Percentiles rank a stretch among this genome's conserved stretches.
Conservation (phyloP, 2,329 filamentous ascomycete genomes). For the Neonectria coccinea region DNA sequence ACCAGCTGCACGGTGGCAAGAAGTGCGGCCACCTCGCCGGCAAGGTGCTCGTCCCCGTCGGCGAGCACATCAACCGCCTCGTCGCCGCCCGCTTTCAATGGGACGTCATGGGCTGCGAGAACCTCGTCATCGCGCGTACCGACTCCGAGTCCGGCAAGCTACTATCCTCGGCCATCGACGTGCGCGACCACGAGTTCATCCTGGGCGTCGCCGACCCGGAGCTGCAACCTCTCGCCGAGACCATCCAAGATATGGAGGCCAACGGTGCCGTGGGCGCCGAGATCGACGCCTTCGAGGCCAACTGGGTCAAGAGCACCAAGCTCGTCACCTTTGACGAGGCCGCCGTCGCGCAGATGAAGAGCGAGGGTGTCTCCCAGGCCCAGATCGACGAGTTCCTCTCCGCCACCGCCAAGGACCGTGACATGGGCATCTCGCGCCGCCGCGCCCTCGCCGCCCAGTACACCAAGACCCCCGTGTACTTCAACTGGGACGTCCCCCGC, state of each 20-base stretch:
- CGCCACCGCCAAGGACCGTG: slow-evolving; percentile 71
- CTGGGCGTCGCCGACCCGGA: slow-evolving; percentile 82
- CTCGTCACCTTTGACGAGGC: slow-evolving; percentile 94
- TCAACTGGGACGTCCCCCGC: slow-evolving; percentile 91
- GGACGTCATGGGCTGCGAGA: slow-evolving; percentile 98
- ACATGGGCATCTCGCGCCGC: slow-evolving; percentile 83
- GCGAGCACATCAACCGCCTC: slow-evolving; percentile 96
- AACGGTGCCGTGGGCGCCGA: slow-evolving; percentile 80
- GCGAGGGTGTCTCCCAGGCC: slow-evolving; percentile 72
- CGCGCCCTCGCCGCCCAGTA: slow-evolving; percentile 77
- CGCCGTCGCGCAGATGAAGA: slow-evolving; percentile 78
- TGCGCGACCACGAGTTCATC: slow-evolving; percentile 97
- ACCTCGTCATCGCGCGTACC: slow-evolving; percentile 92
- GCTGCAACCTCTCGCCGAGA: slow-evolving; percentile 86
- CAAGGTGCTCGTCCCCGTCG: slow-evolving; percentile 92
- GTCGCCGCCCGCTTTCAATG: slow-evolving; percentile 95
- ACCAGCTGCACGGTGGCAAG: slow-evolving; percentile 97
- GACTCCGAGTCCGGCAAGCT: slow-evolving; percentile 95
- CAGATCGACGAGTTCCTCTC: slow-evolving; percentile 76
- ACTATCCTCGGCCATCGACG: slow-evolving; percentile 90
- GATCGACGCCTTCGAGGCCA: slow-evolving; percentile 86
- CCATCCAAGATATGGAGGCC: slow-evolving; percentile 89
- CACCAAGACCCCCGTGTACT: slow-evolving; percentile 77
- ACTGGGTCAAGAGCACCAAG: slow-evolving; percentile 88
- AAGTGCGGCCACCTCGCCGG: slow-evolving; percentile 97